Conservation (phyloP, 2,329 filamentous ascomycete genomes). For the Venturia effusa region DNA sequence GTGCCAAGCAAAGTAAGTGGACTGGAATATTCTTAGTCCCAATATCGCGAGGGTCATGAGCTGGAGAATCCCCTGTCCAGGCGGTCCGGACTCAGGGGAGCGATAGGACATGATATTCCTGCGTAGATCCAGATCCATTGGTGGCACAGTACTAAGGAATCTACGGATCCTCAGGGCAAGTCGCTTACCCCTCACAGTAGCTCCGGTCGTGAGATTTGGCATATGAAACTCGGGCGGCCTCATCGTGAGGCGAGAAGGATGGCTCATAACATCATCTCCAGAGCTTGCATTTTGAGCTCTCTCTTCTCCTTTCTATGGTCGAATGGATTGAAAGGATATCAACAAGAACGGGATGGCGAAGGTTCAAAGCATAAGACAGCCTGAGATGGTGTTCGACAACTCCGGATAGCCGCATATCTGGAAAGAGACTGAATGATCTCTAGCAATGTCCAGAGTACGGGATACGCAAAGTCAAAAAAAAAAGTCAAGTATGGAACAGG, state of each 20-base stretch:
- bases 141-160: too few species aligned
- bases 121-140: not conserved
- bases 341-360: not conserved
- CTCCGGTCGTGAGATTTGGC: not conserved
- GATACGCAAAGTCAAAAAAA: not conserved
- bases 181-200: not conserved
- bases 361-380: not conserved
- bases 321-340: not conserved
- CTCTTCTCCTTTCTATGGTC: too few species aligned
- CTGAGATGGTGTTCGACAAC: not conserved
- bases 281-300: too few species aligned
- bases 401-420: not conserved
- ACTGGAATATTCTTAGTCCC: not conserved
- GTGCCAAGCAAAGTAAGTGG: too few species aligned
- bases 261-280: too few species aligned
- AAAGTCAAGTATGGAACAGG: not conserved
- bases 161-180: too few species aligned
- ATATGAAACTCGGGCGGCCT: not conserved
- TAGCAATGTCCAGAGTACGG: not conserved
- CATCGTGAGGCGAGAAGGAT: not conserved
- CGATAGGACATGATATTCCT: too few species aligned
- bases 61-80: too few species aligned
- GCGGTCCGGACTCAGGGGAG: too few species aligned
- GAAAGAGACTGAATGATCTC: not conserved
- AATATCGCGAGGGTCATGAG: not conserved